Evolutionary conservation across 768 basidiomycete species (phyloP).

Genomic region (Fistulinella prunicolor): DNA sequence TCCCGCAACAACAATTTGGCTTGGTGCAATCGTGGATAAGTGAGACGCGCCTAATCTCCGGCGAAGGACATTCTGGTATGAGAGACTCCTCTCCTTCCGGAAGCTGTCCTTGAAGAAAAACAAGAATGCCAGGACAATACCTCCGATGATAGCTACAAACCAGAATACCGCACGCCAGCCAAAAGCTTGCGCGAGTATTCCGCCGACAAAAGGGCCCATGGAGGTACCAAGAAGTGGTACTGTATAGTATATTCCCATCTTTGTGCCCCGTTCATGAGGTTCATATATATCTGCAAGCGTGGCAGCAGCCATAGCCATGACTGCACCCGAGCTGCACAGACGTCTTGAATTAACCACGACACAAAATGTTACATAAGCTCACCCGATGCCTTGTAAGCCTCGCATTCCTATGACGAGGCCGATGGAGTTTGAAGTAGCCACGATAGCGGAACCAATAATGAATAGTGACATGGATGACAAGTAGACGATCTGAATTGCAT

Average conservation of each 20-base stretch:
- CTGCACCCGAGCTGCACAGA: slow-evolving; percentile 54
- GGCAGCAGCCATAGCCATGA: slow-evolving; percentile 71
- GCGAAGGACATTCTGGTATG: slow-evolving; percentile 68
- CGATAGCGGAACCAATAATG: slow-evolving; percentile 53
- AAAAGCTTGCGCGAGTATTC: slow-evolving; percentile 60
- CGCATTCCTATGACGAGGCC: slow-evolving; percentile 64
- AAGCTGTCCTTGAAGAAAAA: slow-evolving; percentile 79
- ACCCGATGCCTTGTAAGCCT: slow-evolving; percentile 62
- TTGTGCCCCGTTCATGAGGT: slow-evolving; percentile 71
- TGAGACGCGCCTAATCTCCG: slow-evolving; percentile 34
- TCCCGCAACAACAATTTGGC: neutral
- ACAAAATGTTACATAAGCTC: slow-evolving; percentile 6
- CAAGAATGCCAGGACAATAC: slow-evolving; percentile 53
- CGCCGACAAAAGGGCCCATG: slow-evolving; percentile 69
- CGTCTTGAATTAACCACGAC: neutral
- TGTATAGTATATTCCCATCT: slow-evolving; percentile 81
- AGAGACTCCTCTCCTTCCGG: slow-evolving; percentile 74
- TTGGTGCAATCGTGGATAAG: slow-evolving; percentile 3
- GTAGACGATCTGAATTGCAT: slow-evolving; percentile 48
- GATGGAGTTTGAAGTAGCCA: slow-evolving; percentile 56
- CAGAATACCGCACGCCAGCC: slow-evolving; percentile 86
- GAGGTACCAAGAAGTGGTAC: slow-evolving; percentile 73
- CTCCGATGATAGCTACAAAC: slow-evolving; percentile 66
- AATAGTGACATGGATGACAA: slow-evolving; percentile 52
- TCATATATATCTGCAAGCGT: slow-evolving; percentile 81